Percentiles rank a stretch among this genome's conserved stretches.
Conservation (phyloP, 768 basidiomycete genomes). For the Wakefieldia striispora region DNA sequence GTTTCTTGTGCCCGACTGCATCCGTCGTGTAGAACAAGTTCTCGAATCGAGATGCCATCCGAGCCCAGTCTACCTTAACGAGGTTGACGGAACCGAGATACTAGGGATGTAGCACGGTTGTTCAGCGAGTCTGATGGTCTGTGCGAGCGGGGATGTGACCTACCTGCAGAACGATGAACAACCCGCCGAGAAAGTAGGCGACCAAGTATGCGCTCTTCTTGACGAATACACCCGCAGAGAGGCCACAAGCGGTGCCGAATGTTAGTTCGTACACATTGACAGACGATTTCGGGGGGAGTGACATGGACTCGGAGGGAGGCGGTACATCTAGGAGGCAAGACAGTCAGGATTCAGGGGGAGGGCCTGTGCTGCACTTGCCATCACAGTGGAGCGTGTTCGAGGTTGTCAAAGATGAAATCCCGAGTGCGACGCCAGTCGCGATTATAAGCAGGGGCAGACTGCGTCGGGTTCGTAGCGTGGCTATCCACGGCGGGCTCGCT, state of each 20-base stretch:
- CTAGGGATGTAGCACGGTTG: constrained; percentile 39
- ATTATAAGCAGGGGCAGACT: constrained; percentile 20
- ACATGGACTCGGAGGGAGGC: constrained; percentile 11
- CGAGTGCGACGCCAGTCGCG: constrained; percentile 42
- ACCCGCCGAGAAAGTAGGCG: constrained; percentile 86
- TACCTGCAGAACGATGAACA: constrained; percentile 91
- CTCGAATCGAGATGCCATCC: constrained; percentile 65
- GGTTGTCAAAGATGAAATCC: constrained; percentile 37
- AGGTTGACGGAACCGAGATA: constrained; percentile 75
- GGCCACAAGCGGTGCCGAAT: constrained; percentile 85
- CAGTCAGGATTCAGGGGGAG: constrained; percentile 2
- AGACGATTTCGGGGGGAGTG: constrained; percentile 63
- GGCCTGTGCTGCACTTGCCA: constrained; percentile 34
- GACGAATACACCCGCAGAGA: constrained; percentile 90
- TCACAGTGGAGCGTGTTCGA: constrained; percentile 49
- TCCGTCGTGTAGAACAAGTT: constrained; percentile 67
- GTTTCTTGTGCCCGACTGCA: constrained; percentile 46
- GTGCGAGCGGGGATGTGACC: constrained; percentile 14
- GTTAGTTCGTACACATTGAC: constrained; percentile 79
- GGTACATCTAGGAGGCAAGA: constrained; percentile 7
- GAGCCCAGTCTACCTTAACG: constrained; percentile 80
- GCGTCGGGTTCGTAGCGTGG: constrained; percentile 4
- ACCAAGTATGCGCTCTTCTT: constrained; percentile 89
- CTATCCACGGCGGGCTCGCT: not conserved
- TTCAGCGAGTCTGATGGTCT: constrained; percentile 1